Conservation (phyloP, 2,329 filamentous ascomycete species). For the Truncatella angustata region DNA sequence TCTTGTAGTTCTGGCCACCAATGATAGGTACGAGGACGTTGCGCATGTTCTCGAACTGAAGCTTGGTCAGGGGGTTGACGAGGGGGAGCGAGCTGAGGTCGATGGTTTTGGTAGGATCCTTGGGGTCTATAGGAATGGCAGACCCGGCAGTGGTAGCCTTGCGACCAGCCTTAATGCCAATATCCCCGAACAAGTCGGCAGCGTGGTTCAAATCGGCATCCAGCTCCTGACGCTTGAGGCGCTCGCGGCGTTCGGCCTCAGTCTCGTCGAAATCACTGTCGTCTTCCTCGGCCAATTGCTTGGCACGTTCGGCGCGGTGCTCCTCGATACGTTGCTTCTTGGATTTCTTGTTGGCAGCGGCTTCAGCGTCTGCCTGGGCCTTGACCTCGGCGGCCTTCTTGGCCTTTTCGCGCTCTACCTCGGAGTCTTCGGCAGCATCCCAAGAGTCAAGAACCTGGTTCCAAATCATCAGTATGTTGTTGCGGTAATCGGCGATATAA, state of each 20-base stretch:
- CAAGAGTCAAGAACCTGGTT: constrained; percentile 88
- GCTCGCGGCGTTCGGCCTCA: constrained; percentile 69
- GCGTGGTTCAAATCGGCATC: constrained; percentile 87
- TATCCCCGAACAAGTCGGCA: constrained; percentile 81
- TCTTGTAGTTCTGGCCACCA: constrained; percentile 73
- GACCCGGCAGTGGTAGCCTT: constrained; percentile 65
- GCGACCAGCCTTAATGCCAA: constrained; percentile 59
- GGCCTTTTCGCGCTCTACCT: constrained; percentile 92
- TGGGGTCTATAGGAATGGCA: constrained; percentile 66
- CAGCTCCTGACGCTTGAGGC: constrained; percentile 77
- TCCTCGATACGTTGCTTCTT: constrained; percentile 85
- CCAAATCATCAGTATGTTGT: too few relatives aligned
- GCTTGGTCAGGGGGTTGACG: constrained; percentile 87
- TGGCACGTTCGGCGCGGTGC: constrained; percentile 61
- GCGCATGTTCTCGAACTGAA: constrained; percentile 78
- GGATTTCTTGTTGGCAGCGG: constrained; percentile 86
- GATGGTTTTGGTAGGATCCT: constrained; percentile 74
- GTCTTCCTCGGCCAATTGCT: constrained; percentile 49
- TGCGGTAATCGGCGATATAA: too few relatives aligned
- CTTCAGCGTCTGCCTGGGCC: constrained; percentile 84
- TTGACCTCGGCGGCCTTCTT: constrained; percentile 83
- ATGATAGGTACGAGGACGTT: constrained; percentile 79
- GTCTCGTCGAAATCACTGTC: constrained; percentile 70
- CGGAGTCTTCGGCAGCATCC: constrained; percentile 96
- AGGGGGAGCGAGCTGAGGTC: constrained; percentile 78